A percentile compares a stretch with the other conserved stretches of the same genome.
Evolutionary conservation across 371 early-diverging fungal genomes (phyloP).

Genomic region (Saksenaea oblongispora): DNA sequence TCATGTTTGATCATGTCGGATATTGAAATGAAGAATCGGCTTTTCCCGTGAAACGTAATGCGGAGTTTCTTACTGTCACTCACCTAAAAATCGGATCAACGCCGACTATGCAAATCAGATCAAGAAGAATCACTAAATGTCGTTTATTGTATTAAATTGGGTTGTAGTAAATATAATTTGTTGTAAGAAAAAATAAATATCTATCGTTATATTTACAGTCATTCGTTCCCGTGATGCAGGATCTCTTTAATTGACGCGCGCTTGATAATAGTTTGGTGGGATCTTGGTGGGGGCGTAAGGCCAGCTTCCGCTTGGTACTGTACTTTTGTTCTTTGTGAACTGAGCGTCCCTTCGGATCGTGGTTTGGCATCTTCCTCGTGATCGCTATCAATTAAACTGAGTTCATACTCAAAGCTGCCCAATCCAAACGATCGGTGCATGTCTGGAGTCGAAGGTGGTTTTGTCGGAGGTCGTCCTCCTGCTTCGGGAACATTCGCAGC

Average conservation of each 20-base stretch:
- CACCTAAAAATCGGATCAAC: neutral
- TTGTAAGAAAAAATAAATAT: neutral
- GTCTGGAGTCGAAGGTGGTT: neutral
- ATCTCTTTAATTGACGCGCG: neutral
- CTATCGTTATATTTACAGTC: neutral
- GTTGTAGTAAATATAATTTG: neutral
- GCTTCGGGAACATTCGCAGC: neutral
- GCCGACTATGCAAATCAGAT: neutral
- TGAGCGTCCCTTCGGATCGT: neutral
- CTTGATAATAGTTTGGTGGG: neutral
- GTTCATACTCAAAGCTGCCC: neutral
- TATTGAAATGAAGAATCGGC: no score
- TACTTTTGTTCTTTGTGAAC: neutral
- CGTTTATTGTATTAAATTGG: neutral
- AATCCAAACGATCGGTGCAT: slow-evolving; percentile 2
- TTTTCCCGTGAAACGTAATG: no score
- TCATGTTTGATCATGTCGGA: no score
- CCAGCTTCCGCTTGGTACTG: slow-evolving; percentile 1
- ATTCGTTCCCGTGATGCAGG: neutral
- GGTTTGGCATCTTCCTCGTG: neutral
- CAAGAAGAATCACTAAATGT: neutral
- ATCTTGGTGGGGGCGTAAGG: neutral
- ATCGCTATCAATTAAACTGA: neutral
- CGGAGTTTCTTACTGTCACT: neutral
- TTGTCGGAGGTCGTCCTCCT: slow-evolving; percentile 4